Percentiles rank a stretch among this genome's conserved stretches.
Evolutionary conservation across 305 asterid species (phyloP).

Genomic region (Fraxinus baroniana): DNA sequence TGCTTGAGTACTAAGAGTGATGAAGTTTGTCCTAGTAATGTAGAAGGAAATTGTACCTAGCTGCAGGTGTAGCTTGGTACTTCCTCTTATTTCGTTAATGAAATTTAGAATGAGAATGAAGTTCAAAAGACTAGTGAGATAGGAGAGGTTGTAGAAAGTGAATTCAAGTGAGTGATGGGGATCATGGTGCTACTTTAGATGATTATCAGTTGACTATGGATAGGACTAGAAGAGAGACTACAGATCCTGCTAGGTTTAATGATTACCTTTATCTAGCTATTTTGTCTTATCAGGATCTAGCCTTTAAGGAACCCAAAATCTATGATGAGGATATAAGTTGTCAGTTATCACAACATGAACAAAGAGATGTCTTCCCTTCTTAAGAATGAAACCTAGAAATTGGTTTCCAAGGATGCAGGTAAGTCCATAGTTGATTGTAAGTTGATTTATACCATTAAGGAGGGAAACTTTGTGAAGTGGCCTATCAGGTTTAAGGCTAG

Average conservation of each 20-base stretch:
- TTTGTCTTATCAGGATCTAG: background rate
- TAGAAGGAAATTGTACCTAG: background rate
- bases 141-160: background rate
- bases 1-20: no score
- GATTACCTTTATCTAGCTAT: background rate
- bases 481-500: no score
- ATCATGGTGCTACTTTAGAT: background rate
- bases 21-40: background rate
- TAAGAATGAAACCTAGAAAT: no score
- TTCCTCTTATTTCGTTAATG: background rate
- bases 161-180: background rate
- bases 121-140: background rate
- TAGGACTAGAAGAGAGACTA: background rate
- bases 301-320: background rate
- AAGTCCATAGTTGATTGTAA: no score
- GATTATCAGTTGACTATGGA: background rate
- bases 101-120: no score
- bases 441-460: no score
- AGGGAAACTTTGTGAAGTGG: no score
- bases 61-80: background rate
- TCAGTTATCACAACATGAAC: background rate
- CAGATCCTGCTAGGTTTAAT: background rate
- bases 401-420: no score
- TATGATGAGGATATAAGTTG: background rate
- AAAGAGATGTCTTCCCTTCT: no score